phyloP scores from a whole-genome alignment of 805 yeast species.

The Candida sphagnicola region DNA sequence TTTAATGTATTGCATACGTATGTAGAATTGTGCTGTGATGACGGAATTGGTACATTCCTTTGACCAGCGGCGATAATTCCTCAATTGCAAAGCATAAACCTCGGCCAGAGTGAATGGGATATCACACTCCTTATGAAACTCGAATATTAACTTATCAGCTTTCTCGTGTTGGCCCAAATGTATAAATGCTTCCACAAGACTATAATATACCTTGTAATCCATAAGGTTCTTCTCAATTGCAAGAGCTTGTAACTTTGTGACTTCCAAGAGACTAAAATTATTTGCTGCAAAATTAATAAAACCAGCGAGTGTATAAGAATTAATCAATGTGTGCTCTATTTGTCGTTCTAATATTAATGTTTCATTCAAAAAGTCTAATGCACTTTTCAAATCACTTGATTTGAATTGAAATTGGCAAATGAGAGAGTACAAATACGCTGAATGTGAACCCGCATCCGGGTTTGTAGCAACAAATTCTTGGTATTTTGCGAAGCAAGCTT shows the following conservation, averaged over 20 bases:
- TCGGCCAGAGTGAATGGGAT: slow-evolving; percentile 27
- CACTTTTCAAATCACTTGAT: slow-evolving; percentile 21
- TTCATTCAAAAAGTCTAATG: slow-evolving; percentile 21
- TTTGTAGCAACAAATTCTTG: background rate
- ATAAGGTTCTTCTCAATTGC: slow-evolving; percentile 15
- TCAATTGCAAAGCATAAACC: slow-evolving; percentile 24
- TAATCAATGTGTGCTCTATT: slow-evolving; percentile 13
- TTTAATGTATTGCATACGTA: background rate
- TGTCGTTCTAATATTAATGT: slow-evolving; percentile 16
- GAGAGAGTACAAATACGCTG: slow-evolving; percentile 14
- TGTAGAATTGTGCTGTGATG: slow-evolving; percentile 3
- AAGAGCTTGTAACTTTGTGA: slow-evolving; percentile 14
- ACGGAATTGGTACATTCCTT: slow-evolving; percentile 6
- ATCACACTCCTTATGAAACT: slow-evolving; percentile 26
- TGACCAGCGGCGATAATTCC: slow-evolving; percentile 29
- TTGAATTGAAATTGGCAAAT: slow-evolving; percentile 24
- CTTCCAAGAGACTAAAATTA: slow-evolving; percentile 17
- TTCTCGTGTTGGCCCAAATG: slow-evolving; percentile 24
- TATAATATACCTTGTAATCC: slow-evolving; percentile 22
- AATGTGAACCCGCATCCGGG: background rate
- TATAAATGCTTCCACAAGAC: slow-evolving; percentile 25
- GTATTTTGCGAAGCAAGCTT: slow-evolving; percentile 24
- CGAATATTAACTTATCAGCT: slow-evolving; percentile 29
- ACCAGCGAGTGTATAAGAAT: slow-evolving; percentile 12
- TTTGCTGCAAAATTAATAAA: slow-evolving; percentile 19